Base-by-base conservation (phyloP, 371 early-diverging fungal species). In the Haplosporangium sp. region DNA sequence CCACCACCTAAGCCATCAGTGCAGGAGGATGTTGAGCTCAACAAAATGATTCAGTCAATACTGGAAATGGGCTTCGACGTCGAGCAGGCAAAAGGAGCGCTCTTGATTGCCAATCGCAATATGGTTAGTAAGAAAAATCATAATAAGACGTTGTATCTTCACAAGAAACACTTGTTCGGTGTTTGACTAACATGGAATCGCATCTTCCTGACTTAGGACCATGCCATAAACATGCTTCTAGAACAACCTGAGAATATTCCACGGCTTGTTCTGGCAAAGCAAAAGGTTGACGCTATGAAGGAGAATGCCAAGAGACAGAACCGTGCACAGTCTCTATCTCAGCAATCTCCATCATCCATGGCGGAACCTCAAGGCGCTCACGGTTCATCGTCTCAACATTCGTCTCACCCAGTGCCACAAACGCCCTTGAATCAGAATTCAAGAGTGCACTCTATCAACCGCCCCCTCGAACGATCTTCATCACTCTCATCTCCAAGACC, bases 21-120 rank as follows among this genome's bases (percentile, higher is more conserved):
- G 21, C 56, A 59, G 43, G 59, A 67, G 36, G 76, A 84, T 64
- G 59, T 67, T n/a, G 73, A 73, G 16, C 50, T 85, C 47, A 62
- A 82, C 37, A 76, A 70, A 54, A 82, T 83, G 75, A 79, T 89
- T 12, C 66, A 77, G 29, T 85, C 83, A 42, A 85, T 92, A 41
- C 68, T 85, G 51, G 92, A 91, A 45, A 91, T 93, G 91, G 93
- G 94, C 14, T 93, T 92, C 54, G 65, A 73, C n/a, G 71, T 74
- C 11, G 89, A 87, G n/a, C 87, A 89, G 59, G 91, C 91, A 16
- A 85, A 83, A 45, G 84, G 89, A 0, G 92, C 94, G 0, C 75
- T 91, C 12, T 55, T 82, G 1, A 80, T 93, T 29, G 68, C 87
- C 0, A 87, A 87, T 58, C 71, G 87, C 14, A 74, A 86, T 57